phyloP scores from a whole-genome alignment of 768 basidiomycete species.

The Panellus pusillus region DNA sequence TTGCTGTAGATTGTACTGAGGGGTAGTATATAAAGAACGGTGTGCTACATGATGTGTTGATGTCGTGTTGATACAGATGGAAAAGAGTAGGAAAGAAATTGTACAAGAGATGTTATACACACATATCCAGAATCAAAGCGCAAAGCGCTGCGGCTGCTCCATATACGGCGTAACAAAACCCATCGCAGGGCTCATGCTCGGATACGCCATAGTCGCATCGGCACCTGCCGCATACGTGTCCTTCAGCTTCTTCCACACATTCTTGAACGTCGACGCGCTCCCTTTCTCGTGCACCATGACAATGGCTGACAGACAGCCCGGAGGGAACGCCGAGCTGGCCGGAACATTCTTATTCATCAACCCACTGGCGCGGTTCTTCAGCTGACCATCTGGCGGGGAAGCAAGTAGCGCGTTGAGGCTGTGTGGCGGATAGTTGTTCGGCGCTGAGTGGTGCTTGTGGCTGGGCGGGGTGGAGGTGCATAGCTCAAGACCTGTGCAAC shows the following conservation, averaged over 20 bases:
- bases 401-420: slow-evolving; percentile 21
- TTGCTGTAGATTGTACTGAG: no score
- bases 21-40: no score
- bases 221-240: slow-evolving; percentile 54
- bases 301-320: slow-evolving; percentile 57
- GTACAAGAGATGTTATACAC: no score
- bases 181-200: slow-evolving; percentile 43
- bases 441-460: slow-evolving; percentile 25
- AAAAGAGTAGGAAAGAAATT: no score
- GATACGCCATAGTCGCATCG: slow-evolving; percentile 29
- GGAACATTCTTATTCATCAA: slow-evolving; percentile 23
- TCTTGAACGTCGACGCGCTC: slow-evolving; percentile 81
- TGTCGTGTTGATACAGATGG: no score
- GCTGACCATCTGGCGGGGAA: slow-evolving; percentile 26
- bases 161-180: slow-evolving; percentile 37
- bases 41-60: no score
- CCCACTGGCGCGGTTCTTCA: slow-evolving; percentile 27
- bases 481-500: slow-evolving; percentile 3
- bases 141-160: slow-evolving; percentile 42
- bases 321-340: slow-evolving; percentile 31
- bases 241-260: slow-evolving; percentile 69
- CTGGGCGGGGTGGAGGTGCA: slow-evolving; percentile 17
- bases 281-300: slow-evolving; percentile 89
- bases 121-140: slow-evolving; percentile 22
- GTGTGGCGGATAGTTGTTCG: slow-evolving; percentile 10